These are phyloP conservation scores for Yamadazyma membranifaciens DNA, from an alignment of 1,139 yeast genomes.

Conservation along the genomic window DNA sequence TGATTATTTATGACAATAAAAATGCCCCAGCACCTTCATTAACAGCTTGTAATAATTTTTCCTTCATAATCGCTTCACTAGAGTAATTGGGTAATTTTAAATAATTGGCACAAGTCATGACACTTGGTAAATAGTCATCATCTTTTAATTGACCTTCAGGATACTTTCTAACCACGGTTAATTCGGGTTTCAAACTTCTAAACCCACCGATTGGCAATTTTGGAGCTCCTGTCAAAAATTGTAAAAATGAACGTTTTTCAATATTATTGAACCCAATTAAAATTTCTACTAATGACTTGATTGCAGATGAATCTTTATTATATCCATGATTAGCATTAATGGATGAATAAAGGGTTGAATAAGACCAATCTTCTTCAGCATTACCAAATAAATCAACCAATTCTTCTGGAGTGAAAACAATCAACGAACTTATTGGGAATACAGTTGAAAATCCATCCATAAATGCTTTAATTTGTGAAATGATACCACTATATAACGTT, in stretches of 20 bases:
- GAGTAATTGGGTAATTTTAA: slow-evolving; percentile 85
- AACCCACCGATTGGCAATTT: slow-evolving; percentile 94
- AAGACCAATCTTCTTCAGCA: slow-evolving; percentile 86
- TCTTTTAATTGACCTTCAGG: slow-evolving; percentile 64
- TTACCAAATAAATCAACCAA: slow-evolving; percentile 62
- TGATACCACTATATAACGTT: slow-evolving; percentile 64
- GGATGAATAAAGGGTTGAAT: slow-evolving; percentile 54
- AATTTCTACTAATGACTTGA: slow-evolving; percentile 58
- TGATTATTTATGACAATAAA: slow-evolving; percentile 68
- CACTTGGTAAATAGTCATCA: slow-evolving; percentile 93
- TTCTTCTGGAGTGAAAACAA: slow-evolving; percentile 73
- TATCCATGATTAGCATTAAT: slow-evolving; percentile 92
- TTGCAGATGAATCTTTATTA: slow-evolving; percentile 63
- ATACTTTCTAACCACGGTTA: slow-evolving; percentile 83
- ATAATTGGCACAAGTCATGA: slow-evolving; percentile 97
- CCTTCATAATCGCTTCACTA: slow-evolving; percentile 54
- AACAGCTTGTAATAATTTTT: slow-evolving; percentile 66
- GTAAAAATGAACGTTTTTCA: slow-evolving; percentile 73
- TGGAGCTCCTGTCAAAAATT: slow-evolving; percentile 92
- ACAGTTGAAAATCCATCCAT: slow-evolving; percentile 80
- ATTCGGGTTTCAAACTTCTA: slow-evolving; percentile 73
- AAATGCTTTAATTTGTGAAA: slow-evolving; percentile 65
- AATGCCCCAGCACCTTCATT: slow-evolving; percentile 90
- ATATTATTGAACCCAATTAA: slow-evolving; percentile 50
- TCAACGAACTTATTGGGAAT: slow-evolving; percentile 73